Percentiles rank a stretch among this genome's conserved stretches.
Conservation (phyloP, 768 basidiomycete species). For the Coprinellus aureogranulatus region DNA sequence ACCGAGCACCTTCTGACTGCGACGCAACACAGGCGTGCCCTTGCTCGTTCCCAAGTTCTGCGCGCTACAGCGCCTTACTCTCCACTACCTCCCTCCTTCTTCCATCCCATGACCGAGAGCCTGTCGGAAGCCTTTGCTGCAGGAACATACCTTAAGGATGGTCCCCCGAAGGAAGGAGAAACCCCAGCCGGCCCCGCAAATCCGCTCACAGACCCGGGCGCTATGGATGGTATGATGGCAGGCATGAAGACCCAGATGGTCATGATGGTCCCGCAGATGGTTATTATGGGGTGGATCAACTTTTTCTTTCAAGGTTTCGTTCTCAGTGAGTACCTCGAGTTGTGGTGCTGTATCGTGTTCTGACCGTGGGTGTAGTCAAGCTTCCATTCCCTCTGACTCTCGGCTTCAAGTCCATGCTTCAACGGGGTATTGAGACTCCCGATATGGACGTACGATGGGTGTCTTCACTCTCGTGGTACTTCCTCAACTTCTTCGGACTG, state of each 20-base stretch:
- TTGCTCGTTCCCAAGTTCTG: constrained; percentile 81
- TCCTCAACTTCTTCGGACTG: constrained; percentile 96
- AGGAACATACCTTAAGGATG: constrained; percentile 86
- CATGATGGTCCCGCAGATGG: constrained; percentile 98
- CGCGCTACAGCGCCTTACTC: constrained; percentile 79
- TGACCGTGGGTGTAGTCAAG: constrained; percentile 58
- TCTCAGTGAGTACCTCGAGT: constrained; percentile 67
- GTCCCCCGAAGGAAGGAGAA: constrained; percentile 61
- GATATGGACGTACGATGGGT: constrained; percentile 99
- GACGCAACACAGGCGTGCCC: constrained; percentile 56
- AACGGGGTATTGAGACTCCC: constrained; percentile 89
- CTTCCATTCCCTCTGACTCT: constrained; percentile 95
- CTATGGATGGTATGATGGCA: constrained; percentile 98
- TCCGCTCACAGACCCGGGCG: constrained; percentile 82
- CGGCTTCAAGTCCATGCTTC: constrained; percentile 97
- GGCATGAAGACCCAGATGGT: constrained; percentile 99
- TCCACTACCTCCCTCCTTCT: constrained; percentile 72
- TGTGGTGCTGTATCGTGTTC: neutral
- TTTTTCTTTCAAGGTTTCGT: constrained; percentile 99
- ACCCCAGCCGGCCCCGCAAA: constrained; percentile 63
- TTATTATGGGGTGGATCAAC: constrained; percentile 99
- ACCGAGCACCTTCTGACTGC: too few relatives aligned
- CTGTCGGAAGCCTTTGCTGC: constrained; percentile 68
- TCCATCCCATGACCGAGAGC: constrained; percentile 71
- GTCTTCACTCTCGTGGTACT: constrained; percentile 98